Percentiles rank a stretch among this genome's conserved stretches.
Conservation (phyloP, 2,329 filamentous ascomycete genomes). For the Ustilaginoidea virens region DNA sequence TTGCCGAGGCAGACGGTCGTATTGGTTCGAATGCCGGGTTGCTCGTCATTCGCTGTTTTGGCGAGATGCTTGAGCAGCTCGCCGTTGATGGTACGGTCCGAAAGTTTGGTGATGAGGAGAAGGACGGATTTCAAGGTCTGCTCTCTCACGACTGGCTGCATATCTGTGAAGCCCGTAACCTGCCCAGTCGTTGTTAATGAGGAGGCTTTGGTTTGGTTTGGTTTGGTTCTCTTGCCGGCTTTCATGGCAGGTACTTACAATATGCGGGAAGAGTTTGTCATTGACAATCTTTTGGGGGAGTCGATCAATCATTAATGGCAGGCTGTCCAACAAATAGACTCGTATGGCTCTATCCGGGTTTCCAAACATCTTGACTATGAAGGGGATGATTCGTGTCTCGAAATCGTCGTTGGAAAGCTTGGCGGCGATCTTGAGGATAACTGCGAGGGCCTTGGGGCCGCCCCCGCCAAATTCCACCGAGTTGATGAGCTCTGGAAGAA, state of each 20-base stretch:
- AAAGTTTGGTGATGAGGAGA: slow-evolving; percentile 73
- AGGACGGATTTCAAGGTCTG: slow-evolving; percentile 93
- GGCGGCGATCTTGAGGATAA: slow-evolving; percentile 79
- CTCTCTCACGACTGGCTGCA: slow-evolving; percentile 81
- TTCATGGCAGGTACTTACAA: slow-evolving; percentile 53
- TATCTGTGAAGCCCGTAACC: slow-evolving; percentile 88
- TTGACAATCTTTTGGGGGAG: slow-evolving; percentile 79
- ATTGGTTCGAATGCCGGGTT: slow-evolving; percentile 92
- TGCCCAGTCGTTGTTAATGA: too few species aligned
- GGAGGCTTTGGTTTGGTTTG: too few species aligned
- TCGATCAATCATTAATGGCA: slow-evolving; percentile 83
- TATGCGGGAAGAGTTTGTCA: slow-evolving; percentile 90
- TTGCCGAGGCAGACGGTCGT: slow-evolving; percentile 96
- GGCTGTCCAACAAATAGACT: slow-evolving; percentile 76
- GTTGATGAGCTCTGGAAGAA: slow-evolving; percentile 89
- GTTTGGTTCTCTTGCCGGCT: not conserved
- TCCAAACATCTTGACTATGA: slow-evolving; percentile 72
- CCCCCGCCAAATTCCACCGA: slow-evolving; percentile 97
- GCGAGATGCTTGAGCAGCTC: slow-evolving; percentile 82
- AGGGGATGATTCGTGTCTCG: slow-evolving; percentile 66
- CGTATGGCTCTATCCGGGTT: slow-evolving; percentile 87
- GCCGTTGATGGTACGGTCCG: slow-evolving; percentile 84
- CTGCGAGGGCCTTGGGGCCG: slow-evolving; percentile 74
- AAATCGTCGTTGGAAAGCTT: slow-evolving; percentile 88
- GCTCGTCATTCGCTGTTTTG: slow-evolving; percentile 93